Base-by-base conservation (phyloP, 441 rosid genomes). In the Arabidopsis lyrata region DNA sequence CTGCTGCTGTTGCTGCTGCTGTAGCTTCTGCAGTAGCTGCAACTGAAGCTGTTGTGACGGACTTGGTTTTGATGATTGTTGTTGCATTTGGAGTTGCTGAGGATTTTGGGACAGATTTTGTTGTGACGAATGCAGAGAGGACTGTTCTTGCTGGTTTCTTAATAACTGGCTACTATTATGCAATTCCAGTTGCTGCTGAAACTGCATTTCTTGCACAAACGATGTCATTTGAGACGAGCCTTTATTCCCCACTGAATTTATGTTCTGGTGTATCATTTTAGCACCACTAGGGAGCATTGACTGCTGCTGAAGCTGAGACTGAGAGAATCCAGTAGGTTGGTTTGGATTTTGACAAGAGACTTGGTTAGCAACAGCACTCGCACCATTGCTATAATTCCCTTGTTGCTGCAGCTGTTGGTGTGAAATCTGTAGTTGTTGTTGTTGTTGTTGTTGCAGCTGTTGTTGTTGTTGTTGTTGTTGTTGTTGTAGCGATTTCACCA, bases 21-120 rank as follows among this genome's bases (percentile, higher is more conserved):
- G 99, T 74, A 89, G 54, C 74, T 87, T 88, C 81, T 92, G 99
- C 11, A 91, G 82, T 76, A 91, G 76, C 71, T 95, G 99, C 65
- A 88, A 71, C 9, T 92, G 98, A 81, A 86, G 95, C 47, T 94
- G 93, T 50, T 92, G 96, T 6, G 93, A 78, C 78, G 86, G 84
- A 65, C 84, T 75, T 56, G 82, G 76, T 75, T 83, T 91, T 20
- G 91, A 59, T 56, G 86, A 60, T 60, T 86, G 97, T 74, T 81
- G 91, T 74, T 81, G 92, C 66, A 83, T 67, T 61, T 84, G 95
- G 0, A 83, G 77, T 64, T 84, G 94, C 76, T 82, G 93, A 39
- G 84, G 52, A 78, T 86, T 87, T 78, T 89, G 97, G 48, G 96
- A 77, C 68, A 83, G 47, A 83, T 49, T 83, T 74, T 91, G 92